These are phyloP conservation scores for Lepiota brunneoincarnata DNA, from an alignment of 768 basidiomycete species.

Conservation along the genomic window DNA sequence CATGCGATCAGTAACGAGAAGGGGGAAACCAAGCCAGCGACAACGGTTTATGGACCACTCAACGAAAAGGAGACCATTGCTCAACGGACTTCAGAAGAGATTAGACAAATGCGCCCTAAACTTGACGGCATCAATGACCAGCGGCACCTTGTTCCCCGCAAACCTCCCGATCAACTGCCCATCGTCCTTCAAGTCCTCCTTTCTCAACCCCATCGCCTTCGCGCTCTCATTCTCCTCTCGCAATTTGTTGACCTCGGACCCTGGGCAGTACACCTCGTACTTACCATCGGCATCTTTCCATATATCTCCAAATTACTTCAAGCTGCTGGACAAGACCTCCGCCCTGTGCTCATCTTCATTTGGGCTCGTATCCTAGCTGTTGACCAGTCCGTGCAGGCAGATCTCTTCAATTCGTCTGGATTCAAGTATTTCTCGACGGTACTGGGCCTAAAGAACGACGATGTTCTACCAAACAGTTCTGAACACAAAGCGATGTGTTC, in stretches of 20 bases:
- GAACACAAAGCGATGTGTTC: constrained; percentile 99
- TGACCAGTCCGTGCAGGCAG: constrained; percentile 89
- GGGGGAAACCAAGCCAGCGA: background rate
- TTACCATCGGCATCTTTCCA: constrained; percentile 97
- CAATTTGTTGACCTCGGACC: constrained; percentile 98
- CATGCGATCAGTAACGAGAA: background rate
- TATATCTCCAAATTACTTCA: constrained; percentile 97
- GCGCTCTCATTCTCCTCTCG: constrained; percentile 92
- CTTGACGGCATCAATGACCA: constrained; percentile 11
- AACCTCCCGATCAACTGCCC: constrained; percentile 95
- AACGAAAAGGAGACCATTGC: constrained; percentile 17
- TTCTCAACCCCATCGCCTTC: constrained; percentile 92
- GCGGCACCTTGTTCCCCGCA: constrained; percentile 71
- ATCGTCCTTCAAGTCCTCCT: constrained; percentile 97
- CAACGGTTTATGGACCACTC: constrained; percentile 2
- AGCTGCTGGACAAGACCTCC: constrained; percentile 92
- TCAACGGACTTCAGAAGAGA: constrained; percentile 24
- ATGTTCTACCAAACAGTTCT: constrained; percentile 82
- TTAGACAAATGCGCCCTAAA: constrained; percentile 25
- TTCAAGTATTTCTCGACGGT: constrained; percentile 87
- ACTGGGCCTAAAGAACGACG: constrained; percentile 65
- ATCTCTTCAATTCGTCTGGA: constrained; percentile 79
- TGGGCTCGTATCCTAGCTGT: constrained; percentile 98
- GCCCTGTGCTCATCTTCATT: constrained; percentile 97
- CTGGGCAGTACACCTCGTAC: constrained; percentile 95